phyloP scores from a whole-genome alignment of 2,329 filamentous ascomycete species.

The Grosmannia serpens region DNA sequence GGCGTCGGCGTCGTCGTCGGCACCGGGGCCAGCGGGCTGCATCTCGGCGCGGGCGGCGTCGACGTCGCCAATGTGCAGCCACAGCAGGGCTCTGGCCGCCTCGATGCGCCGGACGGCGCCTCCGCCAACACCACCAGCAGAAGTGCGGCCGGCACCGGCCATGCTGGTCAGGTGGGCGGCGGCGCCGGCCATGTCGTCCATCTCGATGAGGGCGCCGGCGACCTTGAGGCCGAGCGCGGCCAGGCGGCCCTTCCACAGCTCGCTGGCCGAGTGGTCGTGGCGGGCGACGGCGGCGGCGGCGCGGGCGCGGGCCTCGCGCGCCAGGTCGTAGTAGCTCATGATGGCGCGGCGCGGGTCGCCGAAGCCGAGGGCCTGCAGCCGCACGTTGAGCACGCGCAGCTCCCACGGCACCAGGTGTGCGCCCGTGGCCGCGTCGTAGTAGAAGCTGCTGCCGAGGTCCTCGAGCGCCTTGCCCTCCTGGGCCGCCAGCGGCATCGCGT shows the following conservation, averaged over 20 bases:
- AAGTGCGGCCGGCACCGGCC: slow-evolving; percentile 21
- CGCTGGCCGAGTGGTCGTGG: slow-evolving; percentile 41
- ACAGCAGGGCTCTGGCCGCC: slow-evolving; percentile 52
- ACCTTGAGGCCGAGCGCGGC: slow-evolving; percentile 62
- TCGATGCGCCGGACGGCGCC: slow-evolving; percentile 22
- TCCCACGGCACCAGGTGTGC: slow-evolving; percentile 75
- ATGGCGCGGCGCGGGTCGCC: slow-evolving; percentile 74
- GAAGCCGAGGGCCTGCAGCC: slow-evolving; percentile 77
- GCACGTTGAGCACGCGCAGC: slow-evolving; percentile 69
- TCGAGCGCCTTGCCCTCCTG: slow-evolving; percentile 55
- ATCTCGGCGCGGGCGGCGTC: slow-evolving; percentile 51
- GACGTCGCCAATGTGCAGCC: slow-evolving; percentile 68
- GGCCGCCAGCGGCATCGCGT: slow-evolving; percentile 56
- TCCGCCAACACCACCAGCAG: no score
- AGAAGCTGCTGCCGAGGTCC: slow-evolving; percentile 47
- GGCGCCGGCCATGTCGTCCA: slow-evolving; percentile 78
- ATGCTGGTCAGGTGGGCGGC: slow-evolving; percentile 58
- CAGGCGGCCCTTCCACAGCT: slow-evolving; percentile 61
- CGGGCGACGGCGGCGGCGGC: slow-evolving; percentile 34
- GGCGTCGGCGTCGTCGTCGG: slow-evolving; percentile 17
- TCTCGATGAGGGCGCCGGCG: slow-evolving; percentile 61
- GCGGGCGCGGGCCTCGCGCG: slow-evolving; percentile 58
- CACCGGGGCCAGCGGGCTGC: slow-evolving; percentile 13
- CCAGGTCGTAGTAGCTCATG: slow-evolving; percentile 84
- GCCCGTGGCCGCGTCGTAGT: slow-evolving; percentile 33